Base-by-base conservation (phyloP, 345 rosid genomes). In the Hibiscus syriacus region DNA sequence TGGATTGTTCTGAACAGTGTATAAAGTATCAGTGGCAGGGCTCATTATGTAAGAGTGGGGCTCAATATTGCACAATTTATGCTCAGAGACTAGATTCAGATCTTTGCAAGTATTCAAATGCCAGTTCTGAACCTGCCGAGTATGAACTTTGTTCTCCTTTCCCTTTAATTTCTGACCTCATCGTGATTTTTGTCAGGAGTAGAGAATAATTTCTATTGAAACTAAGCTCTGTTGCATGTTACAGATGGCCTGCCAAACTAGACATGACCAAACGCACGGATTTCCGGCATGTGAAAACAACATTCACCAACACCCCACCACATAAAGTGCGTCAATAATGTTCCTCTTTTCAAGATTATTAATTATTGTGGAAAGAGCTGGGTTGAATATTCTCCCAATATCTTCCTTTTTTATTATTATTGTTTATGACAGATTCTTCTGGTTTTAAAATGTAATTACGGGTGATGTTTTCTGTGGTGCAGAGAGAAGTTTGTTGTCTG, bases 241-340 rank as follows among this genome's bases (percentile, higher is more conserved):
- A 78, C 96, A 91, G 99, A 73, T 94, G 99, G 99, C 99, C 98
- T 53, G 71, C 78, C 48, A 94, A 82, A 83, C 67, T 91, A 68
- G 98, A 94, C 74, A 88, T 94, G 95, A 94, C 89, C 30, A 94
- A 89, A 70, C 93, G 99, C 56, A 89, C 97, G 14, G 97, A 89
- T 78, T 84, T 91, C 75, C 92, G 80, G 80, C 85, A 89, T 70
- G 84, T 94, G 74, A 89, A 81, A 68, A 74, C 92, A 60, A 85
- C 93, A 45, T 91, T 91, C 80, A 62, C 86, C 19, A 82, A 75
- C 72, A 87, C 89, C 30, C 95, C 89, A 11, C 84, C 89, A 22
- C 96, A 89, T 82, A 84, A 75, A 77, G 99, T 94, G 81, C 86
- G 95, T 74, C 29, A 34, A 57, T 36, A 26, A 7, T 43, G 5